Percentiles rank a stretch among this genome's conserved stretches.
Evolutionary conservation across 192 early-diverging fungal species (phyloP).

Genomic region (Thamnidium elegans): DNA sequence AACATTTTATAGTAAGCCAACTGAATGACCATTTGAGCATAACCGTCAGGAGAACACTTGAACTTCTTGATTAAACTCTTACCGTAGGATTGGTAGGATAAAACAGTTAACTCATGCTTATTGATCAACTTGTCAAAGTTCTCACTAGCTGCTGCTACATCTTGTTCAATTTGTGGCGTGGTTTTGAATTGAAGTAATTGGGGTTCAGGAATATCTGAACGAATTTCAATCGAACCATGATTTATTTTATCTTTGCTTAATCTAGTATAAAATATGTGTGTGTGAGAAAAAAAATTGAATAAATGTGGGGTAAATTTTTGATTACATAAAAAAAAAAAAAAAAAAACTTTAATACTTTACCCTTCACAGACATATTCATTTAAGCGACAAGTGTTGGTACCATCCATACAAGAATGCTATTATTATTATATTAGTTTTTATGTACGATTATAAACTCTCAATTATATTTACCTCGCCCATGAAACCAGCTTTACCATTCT

Average conservation of each 20-base stretch:
- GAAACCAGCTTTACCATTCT: constrained; percentile 96
- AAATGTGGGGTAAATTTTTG: background rate
- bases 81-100: constrained; percentile 84
- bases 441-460: background rate
- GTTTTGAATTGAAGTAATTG: constrained; percentile 68
- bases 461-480: constrained; percentile 63
- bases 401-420: constrained; percentile 86
- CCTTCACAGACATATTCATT: constrained; percentile 75
- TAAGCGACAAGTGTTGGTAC: constrained; percentile 82
- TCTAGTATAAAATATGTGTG: background rate
- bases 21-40: constrained; percentile 91
- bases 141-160: constrained; percentile 61
- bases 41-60: constrained; percentile 73
- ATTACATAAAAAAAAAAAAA: background rate
- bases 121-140: constrained; percentile 78
- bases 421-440: too few species aligned
- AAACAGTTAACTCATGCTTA: constrained; percentile 77
- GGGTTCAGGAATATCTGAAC: constrained; percentile 63
- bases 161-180: constrained; percentile 51
- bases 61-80: constrained; percentile 92
- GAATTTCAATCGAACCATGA: constrained; percentile 19
- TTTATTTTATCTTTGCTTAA: background rate
- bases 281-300: background rate
- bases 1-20: constrained; percentile 91
- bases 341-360: constrained; percentile 1